phyloP scores from a whole-genome alignment of 2,329 filamentous ascomycete genomes.

The Fonsecaea pedrosoi region DNA sequence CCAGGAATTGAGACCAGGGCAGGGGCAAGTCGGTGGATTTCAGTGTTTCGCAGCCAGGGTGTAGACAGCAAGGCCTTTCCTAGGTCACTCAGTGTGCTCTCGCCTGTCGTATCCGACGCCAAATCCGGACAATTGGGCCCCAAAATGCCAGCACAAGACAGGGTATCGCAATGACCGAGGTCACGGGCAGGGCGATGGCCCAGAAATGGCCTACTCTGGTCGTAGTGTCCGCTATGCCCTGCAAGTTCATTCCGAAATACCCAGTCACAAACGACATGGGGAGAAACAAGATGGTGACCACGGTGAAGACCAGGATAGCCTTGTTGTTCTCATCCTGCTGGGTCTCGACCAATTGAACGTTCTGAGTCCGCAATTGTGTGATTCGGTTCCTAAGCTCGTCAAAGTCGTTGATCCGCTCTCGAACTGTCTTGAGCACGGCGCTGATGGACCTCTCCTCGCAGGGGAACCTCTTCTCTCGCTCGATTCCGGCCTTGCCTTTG shows the following conservation, averaged over 20 bases:
- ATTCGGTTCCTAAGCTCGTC: not conserved
- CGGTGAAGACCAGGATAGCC: not conserved
- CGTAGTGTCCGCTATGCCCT: not conserved
- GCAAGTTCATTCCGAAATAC: not conserved
- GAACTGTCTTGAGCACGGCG: not conserved
- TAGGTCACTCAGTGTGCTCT: not conserved
- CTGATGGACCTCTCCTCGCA: not conserved
- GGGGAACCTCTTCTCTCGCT: not conserved
- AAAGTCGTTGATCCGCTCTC: not conserved
- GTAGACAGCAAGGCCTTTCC: not conserved
- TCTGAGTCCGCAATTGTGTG: not conserved
- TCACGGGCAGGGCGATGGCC: not conserved
- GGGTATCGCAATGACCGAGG: not conserved
- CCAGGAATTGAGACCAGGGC: too few relatives aligned
- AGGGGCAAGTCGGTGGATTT: not conserved
- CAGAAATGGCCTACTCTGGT: not conserved
- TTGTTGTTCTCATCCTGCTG: not conserved
- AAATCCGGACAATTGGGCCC: not conserved
- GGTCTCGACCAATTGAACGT: constrained; percentile 1
- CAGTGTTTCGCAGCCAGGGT: not conserved
- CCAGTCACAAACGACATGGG: not conserved
- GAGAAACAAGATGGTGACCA: not conserved
- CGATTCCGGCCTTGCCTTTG: not conserved
- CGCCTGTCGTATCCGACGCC: not conserved
- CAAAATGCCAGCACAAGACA: not conserved